Conservation (phyloP, 352 stramenopile genomes). For the Peronosclerospora sorghi region DNA sequence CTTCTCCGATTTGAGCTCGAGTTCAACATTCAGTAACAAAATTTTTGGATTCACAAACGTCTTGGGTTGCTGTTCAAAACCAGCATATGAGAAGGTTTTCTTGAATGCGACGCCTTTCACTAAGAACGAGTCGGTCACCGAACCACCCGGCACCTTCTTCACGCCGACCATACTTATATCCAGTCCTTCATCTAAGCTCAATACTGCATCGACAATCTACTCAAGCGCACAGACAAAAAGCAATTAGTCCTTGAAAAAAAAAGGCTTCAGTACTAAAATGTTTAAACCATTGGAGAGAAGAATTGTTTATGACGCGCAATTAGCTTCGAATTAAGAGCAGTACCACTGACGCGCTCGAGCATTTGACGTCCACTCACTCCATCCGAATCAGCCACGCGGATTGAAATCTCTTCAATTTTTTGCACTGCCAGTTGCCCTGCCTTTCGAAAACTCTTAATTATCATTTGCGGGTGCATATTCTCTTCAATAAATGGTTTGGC, state of each 20-base stretch:
- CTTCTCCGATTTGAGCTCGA: slow-evolving; percentile 99
- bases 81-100: slow-evolving; percentile 99
- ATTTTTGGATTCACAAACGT: slow-evolving; percentile 94
- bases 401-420: slow-evolving; percentile 77
- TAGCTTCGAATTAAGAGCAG: slow-evolving; percentile 98
- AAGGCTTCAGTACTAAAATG: neutral
- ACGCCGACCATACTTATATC: slow-evolving; percentile 91
- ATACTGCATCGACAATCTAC: slow-evolving; percentile 92
- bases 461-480: slow-evolving; percentile 91
- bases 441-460: slow-evolving; percentile 85
- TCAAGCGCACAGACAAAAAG: slow-evolving; percentile 3
- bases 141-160: slow-evolving; percentile 97
- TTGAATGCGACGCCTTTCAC: slow-evolving; percentile 98
- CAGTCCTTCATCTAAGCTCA: slow-evolving; percentile 83
- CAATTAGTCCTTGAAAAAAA: neutral
- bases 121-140: slow-evolving; percentile 95
- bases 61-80: slow-evolving; percentile 99
- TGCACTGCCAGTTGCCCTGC: slow-evolving; percentile 73
- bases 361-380: slow-evolving; percentile 74
- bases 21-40: slow-evolving; percentile 96
- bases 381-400: slow-evolving; percentile 76
- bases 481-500: slow-evolving; percentile 98
- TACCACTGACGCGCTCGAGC: slow-evolving; percentile 89
- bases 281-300: slow-evolving; percentile 92
- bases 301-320: slow-evolving; percentile 95